Evolutionary conservation across 345 rosid species (phyloP).

Genomic region (Eucalyptus viminalis): DNA sequence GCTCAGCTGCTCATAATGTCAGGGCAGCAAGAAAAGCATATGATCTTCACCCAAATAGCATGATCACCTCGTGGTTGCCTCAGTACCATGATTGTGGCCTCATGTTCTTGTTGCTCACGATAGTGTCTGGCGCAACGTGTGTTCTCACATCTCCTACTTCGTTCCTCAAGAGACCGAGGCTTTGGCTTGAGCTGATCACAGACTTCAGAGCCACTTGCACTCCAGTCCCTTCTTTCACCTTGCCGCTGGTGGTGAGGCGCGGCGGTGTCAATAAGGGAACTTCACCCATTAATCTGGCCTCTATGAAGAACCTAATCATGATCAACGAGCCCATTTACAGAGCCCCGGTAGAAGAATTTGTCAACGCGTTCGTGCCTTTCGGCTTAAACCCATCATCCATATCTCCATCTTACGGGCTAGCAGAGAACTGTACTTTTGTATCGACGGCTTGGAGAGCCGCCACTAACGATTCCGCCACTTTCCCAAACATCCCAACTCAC

Average conservation of each 20-base stretch:
- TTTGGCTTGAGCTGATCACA: conserved; percentile 49
- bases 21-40: conserved; percentile 47
- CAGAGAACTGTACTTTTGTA: conserved; percentile 58
- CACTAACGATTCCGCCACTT: neutral
- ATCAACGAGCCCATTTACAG: conserved; percentile 49
- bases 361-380: conserved; percentile 12
- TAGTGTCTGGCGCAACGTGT: conserved; percentile 46
- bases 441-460: conserved; percentile 48
- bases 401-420: conserved; percentile 56
- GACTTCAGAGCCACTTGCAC: conserved; percentile 39
- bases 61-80: conserved; percentile 46
- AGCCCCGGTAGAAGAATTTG: conserved; percentile 26
- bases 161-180: conserved; percentile 30
- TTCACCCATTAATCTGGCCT: conserved; percentile 7
- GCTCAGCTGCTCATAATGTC: conserved; percentile 60
- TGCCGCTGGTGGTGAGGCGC: conserved; percentile 43
- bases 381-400: conserved; percentile 32
- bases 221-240: conserved; percentile 56
- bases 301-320: conserved; percentile 40
- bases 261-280: conserved; percentile 18
- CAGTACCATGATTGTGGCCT: conserved; percentile 67
- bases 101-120: conserved; percentile 38
- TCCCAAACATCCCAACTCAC: conserved; percentile 20
- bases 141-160: conserved; percentile 29
- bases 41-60: conserved; percentile 38